Evolutionary conservation across 495 filamentous ascomycete genomes (phyloP).

Genomic region (Penicillium simplicissimum): DNA sequence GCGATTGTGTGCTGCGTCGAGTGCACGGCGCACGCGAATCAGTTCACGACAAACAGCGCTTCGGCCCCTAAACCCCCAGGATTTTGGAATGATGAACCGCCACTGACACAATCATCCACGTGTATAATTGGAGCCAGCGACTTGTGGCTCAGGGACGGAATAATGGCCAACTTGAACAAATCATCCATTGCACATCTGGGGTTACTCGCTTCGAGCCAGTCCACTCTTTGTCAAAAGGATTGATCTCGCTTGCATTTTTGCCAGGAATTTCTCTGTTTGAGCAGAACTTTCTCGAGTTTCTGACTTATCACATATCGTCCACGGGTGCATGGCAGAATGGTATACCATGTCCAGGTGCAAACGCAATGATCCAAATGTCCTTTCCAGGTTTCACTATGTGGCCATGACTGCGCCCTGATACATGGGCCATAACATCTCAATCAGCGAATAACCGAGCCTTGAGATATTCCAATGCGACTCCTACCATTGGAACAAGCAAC

Average conservation of each 20-base stretch:
- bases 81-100: background rate
- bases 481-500: conserved; percentile 33
- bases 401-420: background rate
- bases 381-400: background rate
- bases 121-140: background rate
- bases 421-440: background rate
- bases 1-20: background rate
- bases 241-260: background rate
- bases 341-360: background rate
- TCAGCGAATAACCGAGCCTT: too few species aligned
- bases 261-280: background rate
- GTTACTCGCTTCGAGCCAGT: background rate
- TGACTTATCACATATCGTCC: too few species aligned
- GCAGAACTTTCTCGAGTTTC: background rate
- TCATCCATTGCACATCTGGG: background rate
- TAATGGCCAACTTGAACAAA: background rate
- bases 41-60: background rate
- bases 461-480: background rate
- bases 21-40: background rate
- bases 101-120: background rate
- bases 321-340: background rate
- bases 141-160: background rate
- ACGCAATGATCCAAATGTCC: background rate
- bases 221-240: background rate
- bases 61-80: background rate